These are phyloP conservation scores for Talaromyces funiculosus DNA, from an alignment of 2,329 filamentous ascomycete species.

Conservation along the genomic window DNA sequence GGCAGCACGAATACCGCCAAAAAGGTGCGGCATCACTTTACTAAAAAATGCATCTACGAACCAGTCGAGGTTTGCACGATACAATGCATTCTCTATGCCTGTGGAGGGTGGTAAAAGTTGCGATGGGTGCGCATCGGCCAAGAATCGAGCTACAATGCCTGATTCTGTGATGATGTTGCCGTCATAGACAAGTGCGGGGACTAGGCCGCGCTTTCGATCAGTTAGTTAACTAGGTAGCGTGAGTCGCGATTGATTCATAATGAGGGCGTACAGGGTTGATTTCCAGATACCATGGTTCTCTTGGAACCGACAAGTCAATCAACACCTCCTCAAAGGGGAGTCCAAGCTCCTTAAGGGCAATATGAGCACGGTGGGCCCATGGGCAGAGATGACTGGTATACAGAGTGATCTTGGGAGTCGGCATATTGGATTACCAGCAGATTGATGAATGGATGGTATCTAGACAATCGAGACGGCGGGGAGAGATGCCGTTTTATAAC, in stretches of 20 bases:
- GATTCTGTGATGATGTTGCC: conserved; percentile 70
- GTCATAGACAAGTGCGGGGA: conserved; percentile 64
- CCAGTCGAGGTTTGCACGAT: conserved; percentile 62
- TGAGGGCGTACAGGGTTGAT: conserved; percentile 57
- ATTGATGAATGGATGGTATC: neutral
- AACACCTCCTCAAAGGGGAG: conserved; percentile 64
- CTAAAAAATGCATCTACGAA: conserved; percentile 65
- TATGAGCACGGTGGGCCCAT: conserved; percentile 71
- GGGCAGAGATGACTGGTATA: conserved; percentile 68
- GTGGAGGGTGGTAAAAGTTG: conserved; percentile 56
- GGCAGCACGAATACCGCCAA: conserved; percentile 45
- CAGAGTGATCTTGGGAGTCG: conserved; percentile 52
- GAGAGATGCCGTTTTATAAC: neutral
- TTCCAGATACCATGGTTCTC: conserved; percentile 67
- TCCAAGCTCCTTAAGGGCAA: conserved; percentile 61
- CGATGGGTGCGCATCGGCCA: conserved; percentile 63
- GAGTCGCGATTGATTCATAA: neutral
- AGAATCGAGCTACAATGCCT: conserved; percentile 65
- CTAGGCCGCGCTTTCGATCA: conserved; percentile 56
- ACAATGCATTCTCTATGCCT: conserved; percentile 51
- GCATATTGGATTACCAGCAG: conserved; percentile 18
- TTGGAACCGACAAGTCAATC: conserved; percentile 64
- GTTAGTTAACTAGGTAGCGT: neutral
- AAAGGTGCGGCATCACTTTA: conserved; percentile 52
- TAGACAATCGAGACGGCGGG: neutral